Evolutionary conservation across 2,329 filamentous ascomycete species (phyloP).

Genomic region (Fusarium sp.): DNA sequence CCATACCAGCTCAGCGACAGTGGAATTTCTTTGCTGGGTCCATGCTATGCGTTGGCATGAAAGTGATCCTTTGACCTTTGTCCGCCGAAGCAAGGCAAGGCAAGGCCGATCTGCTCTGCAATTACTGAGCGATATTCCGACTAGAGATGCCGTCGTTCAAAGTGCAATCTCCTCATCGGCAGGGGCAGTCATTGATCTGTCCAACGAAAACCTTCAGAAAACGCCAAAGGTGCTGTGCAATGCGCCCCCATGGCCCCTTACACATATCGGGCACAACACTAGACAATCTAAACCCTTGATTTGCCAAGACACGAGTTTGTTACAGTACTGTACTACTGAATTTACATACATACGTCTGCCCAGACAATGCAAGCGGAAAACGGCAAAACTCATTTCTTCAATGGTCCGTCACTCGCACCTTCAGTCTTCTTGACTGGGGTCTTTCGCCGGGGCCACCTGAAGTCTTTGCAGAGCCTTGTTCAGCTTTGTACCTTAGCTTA

Average conservation of each 20-base stretch:
- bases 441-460: constrained; percentile 24
- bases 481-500: constrained; percentile 21
- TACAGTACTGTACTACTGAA: background rate
- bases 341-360: constrained; percentile 29
- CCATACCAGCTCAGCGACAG: constrained; percentile 24
- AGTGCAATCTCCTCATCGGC: constrained; percentile 21
- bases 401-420: constrained; percentile 7
- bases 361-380: constrained; percentile 31
- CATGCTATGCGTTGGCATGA: constrained; percentile 23
- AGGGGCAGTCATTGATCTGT: constrained; percentile 9
- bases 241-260: background rate
- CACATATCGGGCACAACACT: background rate
- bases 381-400: constrained; percentile 19
- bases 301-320: constrained; percentile 8
- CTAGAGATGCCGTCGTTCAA: constrained; percentile 6
- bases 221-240: constrained; percentile 14
- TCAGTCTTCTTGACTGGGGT: constrained; percentile 13
- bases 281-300: constrained; percentile 8
- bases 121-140: background rate
- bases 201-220: constrained; percentile 25
- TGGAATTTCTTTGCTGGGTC: constrained; percentile 30
- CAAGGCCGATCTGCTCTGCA: constrained; percentile 11
- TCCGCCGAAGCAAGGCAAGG: background rate
- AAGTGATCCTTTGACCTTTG: constrained; percentile 14
- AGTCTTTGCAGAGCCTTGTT: constrained; percentile 28